Evolutionary conservation across 2,329 filamentous ascomycete genomes (phyloP).

Genomic region (Zasmidium angulare): DNA sequence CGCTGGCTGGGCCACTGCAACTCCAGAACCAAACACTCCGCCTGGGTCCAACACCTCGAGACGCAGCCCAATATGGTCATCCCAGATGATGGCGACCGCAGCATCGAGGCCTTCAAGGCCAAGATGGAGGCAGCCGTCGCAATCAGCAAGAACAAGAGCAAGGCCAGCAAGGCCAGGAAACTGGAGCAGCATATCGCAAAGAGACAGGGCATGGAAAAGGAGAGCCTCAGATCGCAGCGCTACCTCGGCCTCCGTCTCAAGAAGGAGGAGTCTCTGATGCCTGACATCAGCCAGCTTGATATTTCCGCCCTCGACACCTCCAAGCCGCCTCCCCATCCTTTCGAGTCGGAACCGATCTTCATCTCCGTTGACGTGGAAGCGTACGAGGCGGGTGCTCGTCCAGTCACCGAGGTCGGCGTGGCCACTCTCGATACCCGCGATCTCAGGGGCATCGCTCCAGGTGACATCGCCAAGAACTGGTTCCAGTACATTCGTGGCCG

Average conservation of each 20-base stretch:
- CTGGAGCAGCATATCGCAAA: conserved; percentile 46
- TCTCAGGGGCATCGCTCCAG: conserved; percentile 58
- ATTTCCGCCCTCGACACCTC: conserved; percentile 43
- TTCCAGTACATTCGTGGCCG: conserved; percentile 63
- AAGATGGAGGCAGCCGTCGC: conserved; percentile 56
- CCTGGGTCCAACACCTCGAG: conserved; percentile 27
- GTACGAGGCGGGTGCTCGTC: conserved; percentile 64
- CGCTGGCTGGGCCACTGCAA: conserved; percentile 63
- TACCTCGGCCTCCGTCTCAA: conserved; percentile 67
- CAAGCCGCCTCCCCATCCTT: conserved; percentile 46
- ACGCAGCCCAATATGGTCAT: conserved; percentile 24
- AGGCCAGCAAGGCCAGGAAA: conserved; percentile 22
- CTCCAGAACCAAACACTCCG: conserved; percentile 46
- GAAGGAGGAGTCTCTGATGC: conserved; percentile 20
- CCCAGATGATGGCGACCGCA: conserved; percentile 32
- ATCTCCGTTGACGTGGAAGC: conserved; percentile 81
- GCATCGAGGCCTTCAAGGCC: conserved; percentile 51
- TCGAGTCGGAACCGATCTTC: conserved; percentile 64
- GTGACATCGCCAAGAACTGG: conserved; percentile 65
- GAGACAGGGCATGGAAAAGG: conserved; percentile 54
- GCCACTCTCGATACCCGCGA: conserved; percentile 73
- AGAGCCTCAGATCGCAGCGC: conserved; percentile 64
- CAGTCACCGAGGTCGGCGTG: conserved; percentile 83
- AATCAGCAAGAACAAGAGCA: conserved; percentile 50
- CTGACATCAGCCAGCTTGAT: conserved; percentile 16